Evolutionary conservation across 805 yeast genomes (phyloP), one percentile per base, ranked within the genome.

Genomic region (Candida takata): DNA sequence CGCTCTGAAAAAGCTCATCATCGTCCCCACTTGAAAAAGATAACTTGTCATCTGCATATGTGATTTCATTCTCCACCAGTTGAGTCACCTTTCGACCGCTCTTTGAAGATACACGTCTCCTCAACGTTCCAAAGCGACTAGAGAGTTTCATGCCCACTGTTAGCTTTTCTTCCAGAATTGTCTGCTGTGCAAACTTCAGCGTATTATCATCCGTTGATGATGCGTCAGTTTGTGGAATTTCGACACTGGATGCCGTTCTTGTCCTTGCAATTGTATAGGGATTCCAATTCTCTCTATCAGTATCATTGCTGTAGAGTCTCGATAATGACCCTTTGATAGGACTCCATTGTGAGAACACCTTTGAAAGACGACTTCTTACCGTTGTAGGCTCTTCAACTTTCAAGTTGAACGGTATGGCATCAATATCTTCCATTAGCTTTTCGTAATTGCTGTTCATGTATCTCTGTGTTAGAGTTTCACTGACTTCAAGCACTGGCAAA

Each of bases 391-490:
- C 44, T 11, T 40, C 37, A 4, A 43, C 24, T 0, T 40, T 29
- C 15, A 53, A 39, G 14, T 43, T 45, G 20, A 52, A 51, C 6
- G 58, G 54, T 5, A 50, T 43, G 1, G 41, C 37, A n/a, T 53
- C 52, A 37, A 53, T 33, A 27, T 53, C 58, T 4, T 38, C 40
- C 30, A 48, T 36, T 28, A 53, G 33, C 11, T 20, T 41, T 8
- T 48, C 49, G 35, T 47, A 51, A 23, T 44, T 41, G 24, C 34
- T 35, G 19, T 29, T 33, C 51, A 49, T 42, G 18, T 52, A 53
- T 18, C 51, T 33, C 29, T 53, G 55, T 1, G 58, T 53, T 26
- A 53, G 42, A 0, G 58, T 52, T 32, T 50, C 51, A 8, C 38
- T 36, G 0, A 34, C 49, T 4, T 42, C 45, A 24, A 31, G 18